Evolutionary conservation across 2,329 filamentous ascomycete species (phyloP).

Genomic region (Pestalotiopsis sp.): DNA sequence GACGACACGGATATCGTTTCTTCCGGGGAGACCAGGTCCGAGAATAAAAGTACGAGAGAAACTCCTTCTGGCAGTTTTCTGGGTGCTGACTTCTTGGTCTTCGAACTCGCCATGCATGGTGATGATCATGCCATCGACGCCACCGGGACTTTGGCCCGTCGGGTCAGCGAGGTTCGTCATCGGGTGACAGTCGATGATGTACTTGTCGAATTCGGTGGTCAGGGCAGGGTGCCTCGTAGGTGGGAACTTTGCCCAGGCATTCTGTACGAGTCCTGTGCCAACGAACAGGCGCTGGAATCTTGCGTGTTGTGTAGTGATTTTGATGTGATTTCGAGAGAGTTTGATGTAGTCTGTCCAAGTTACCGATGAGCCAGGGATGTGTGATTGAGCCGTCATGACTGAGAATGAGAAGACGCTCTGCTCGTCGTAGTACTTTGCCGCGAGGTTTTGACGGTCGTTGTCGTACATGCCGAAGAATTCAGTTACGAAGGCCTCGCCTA

Average conservation of each 20-base stretch:
- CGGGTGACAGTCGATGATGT: conserved; percentile 80
- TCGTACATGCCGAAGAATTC: conserved; percentile 78
- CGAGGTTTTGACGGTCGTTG: conserved; percentile 64
- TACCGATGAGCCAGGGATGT: conserved; percentile 42
- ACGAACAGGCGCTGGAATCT: conserved; percentile 67
- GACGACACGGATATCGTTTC: conserved; percentile 70
- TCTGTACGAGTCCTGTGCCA: conserved; percentile 65
- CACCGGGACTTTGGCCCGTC: conserved; percentile 60
- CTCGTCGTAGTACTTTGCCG: conserved; percentile 73
- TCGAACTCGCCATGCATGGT: conserved; percentile 84
- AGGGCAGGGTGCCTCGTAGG: conserved; percentile 75
- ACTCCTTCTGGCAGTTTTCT: conserved; percentile 66
- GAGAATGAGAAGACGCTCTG: conserved; percentile 75
- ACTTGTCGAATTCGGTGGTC: conserved; percentile 66
- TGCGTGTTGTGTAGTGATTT: conserved; percentile 61
- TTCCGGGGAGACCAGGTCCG: conserved; percentile 69
- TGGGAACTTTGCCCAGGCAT: conserved; percentile 72
- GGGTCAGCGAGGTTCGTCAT: conserved; percentile 73
- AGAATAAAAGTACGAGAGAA: conserved; percentile 83
- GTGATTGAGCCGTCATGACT: conserved; percentile 64
- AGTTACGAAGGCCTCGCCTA: conserved; percentile 75
- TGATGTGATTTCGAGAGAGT: conserved; percentile 75
- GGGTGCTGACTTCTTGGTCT: conserved; percentile 62
- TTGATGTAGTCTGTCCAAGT: conserved; percentile 78
- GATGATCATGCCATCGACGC: conserved; percentile 78